Percentiles rank a stretch among this genome's conserved stretches.
These are phyloP conservation scores for Talaromyces amestolkiae DNA, from an alignment of 2,329 filamentous ascomycete species.

Conservation along the genomic window DNA sequence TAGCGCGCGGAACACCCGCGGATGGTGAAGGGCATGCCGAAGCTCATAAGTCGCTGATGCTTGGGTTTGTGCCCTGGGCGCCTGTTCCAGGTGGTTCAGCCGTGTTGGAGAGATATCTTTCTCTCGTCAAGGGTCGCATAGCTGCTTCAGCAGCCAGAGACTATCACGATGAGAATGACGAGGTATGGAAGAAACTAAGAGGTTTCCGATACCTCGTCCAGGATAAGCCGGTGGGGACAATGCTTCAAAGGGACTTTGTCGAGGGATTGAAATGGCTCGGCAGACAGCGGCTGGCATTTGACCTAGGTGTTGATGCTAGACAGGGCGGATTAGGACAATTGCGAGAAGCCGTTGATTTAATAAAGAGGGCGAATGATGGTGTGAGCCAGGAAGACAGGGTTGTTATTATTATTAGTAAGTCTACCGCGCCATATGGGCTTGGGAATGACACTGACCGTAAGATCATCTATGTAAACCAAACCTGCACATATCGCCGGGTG, in stretches of 20 bases:
- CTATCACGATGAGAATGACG: slow-evolving; percentile 59
- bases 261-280: slow-evolving; percentile 65
- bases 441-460: slow-evolving; percentile 33
- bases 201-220: slow-evolving; percentile 84
- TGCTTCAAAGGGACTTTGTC: slow-evolving; percentile 64
- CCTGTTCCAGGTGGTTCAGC: slow-evolving; percentile 66
- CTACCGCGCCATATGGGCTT: slow-evolving; percentile 8
- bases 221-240: slow-evolving; percentile 66
- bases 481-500: slow-evolving; percentile 53
- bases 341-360: slow-evolving; percentile 68
- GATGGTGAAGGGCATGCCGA: slow-evolving; percentile 58
- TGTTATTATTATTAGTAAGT: slow-evolving; percentile 65
- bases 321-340: slow-evolving; percentile 72
- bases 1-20: slow-evolving; percentile 60
- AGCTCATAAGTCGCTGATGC: slow-evolving; percentile 55
- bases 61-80: slow-evolving; percentile 81
- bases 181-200: slow-evolving; percentile 64
- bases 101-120: slow-evolving; percentile 65
- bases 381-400: slow-evolving; percentile 53
- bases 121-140: slow-evolving; percentile 51
- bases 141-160: slow-evolving; percentile 25
- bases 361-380: slow-evolving; percentile 63
- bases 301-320: slow-evolving; percentile 79
- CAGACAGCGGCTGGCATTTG: slow-evolving; percentile 66
- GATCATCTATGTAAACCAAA: slow-evolving; percentile 91